Conservation (phyloP, 371 early-diverging fungal species). For the Rhizopus microsporus region DNA sequence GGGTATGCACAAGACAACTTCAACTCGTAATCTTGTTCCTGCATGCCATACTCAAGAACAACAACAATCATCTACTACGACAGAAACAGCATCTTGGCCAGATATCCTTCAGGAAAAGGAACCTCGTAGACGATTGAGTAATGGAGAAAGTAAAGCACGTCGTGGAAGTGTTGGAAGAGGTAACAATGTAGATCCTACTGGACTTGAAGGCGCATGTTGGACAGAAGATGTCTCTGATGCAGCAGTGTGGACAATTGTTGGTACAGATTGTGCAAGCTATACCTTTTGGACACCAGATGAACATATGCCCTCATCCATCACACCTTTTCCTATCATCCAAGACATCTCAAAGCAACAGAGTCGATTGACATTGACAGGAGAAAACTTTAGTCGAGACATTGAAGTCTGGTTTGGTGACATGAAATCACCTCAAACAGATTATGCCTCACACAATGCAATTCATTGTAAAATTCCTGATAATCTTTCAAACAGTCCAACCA, state of each 20-base stretch:
- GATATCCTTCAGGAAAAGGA: conserved; percentile 8
- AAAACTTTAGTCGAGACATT: conserved; percentile 66
- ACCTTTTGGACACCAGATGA: conserved; percentile 65
- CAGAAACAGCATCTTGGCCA: conserved; percentile 5
- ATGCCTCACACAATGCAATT: conserved; percentile 49
- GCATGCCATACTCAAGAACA: conserved; percentile 8
- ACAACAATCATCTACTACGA: background rate
- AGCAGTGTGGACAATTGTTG: conserved; percentile 89
- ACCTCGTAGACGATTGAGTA: conserved; percentile 18
- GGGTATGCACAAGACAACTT: conserved; percentile 67
- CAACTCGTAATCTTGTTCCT: conserved; percentile 42
- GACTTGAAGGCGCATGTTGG: conserved; percentile 61
- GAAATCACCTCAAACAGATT: conserved; percentile 54
- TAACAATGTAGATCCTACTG: conserved; percentile 15
- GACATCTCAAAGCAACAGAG: conserved; percentile 15
- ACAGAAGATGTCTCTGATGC: conserved; percentile 84
- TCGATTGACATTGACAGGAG: conserved; percentile 51
- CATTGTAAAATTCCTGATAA: conserved; percentile 49
- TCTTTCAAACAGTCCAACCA: conserved; percentile 28
- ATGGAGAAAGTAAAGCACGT: conserved; percentile 15
- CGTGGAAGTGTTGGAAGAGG: conserved; percentile 12
- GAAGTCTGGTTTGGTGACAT: conserved; percentile 74
- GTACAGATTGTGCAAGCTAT: conserved; percentile 79
- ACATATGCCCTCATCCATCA: conserved; percentile 22
- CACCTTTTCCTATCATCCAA: conserved; percentile 38